Conservation (phyloP, 2,329 filamentous ascomycete genomes). For the Blastomyces silverae region DNA sequence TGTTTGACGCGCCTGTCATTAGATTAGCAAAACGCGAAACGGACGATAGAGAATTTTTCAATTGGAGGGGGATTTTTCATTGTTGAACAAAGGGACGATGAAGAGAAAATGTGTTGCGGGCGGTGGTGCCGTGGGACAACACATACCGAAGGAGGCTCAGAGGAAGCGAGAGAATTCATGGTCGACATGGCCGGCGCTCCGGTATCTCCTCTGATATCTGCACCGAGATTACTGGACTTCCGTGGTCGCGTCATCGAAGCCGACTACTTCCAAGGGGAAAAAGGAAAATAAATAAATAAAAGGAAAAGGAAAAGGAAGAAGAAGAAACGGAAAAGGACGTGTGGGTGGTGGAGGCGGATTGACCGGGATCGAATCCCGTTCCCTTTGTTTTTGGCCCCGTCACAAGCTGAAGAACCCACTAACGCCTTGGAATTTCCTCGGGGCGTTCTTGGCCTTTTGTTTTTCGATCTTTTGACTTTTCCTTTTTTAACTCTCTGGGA, state of each 20-base stretch:
- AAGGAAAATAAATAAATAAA: neutral
- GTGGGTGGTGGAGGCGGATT: no score
- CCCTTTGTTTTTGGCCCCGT: neutral
- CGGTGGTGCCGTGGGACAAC: no score
- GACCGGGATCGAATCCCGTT: no score
- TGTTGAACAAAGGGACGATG: neutral
- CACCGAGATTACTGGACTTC: conserved; percentile 41
- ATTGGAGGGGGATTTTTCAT: neutral
- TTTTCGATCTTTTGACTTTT: neutral
- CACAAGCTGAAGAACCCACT: neutral
- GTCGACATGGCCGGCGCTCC: conserved; percentile 43
- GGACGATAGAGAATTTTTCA: conserved; percentile 16
- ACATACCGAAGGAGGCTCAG: conserved; percentile 18
- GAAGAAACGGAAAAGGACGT: neutral
- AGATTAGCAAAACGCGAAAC: conserved; percentile 10
- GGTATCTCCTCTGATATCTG: conserved; percentile 44
- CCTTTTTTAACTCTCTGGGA: neutral
- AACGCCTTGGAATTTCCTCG: neutral
- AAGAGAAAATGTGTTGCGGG: neutral
- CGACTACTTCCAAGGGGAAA: neutral
- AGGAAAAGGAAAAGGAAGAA: neutral
- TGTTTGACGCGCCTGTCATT: conserved; percentile 21
- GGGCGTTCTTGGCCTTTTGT: neutral
- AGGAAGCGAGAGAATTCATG: conserved; percentile 31
- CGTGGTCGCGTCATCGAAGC: conserved; percentile 36